Evolutionary conservation across 2,329 filamentous ascomycete genomes (phyloP), one percentile per base, ranked within the genome.

Genomic region (Tolypocladium sp.): DNA sequence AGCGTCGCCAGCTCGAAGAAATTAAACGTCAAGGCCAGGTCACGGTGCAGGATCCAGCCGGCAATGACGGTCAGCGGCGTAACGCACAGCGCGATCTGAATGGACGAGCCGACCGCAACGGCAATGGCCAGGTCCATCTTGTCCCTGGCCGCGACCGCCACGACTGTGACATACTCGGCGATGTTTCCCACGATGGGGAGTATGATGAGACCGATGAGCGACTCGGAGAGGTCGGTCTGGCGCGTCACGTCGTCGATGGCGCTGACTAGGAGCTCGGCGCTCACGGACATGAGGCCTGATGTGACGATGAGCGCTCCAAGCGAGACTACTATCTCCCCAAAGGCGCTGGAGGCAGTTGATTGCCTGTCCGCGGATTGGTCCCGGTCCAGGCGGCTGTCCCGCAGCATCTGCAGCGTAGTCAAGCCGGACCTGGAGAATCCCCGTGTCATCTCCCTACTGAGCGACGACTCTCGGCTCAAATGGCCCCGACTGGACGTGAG

Each of bases 1-100:
- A 91, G 80, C 42, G 86, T 84, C 25, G 90, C 84, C 0, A 88
- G 90, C 74, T 91, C 88, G 68, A 91, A 91, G 41, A 86, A 80
- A 65, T 87, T 87, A 72, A 91, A 91, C 64, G 88, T 87, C 55
- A 91, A 77, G n/a, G 82, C 77, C 70, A 86, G 79, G 25, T 83
- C 77, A 44, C 78, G 78, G 15, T 75, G 68, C 64, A 86, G 72
- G 61, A 76, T 74, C 84, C 84, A 87, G 17, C 82, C 83, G 12
- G 85, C 77, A 2, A 86, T 72, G 15, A 87, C 81, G 3, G 85
- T 79, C 51, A 86, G 70, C 0, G 84, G 84, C 0, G 82, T 82
- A 2, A 87, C 79, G 61, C 85, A 83, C 0, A 87, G 74, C 0
- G 83, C 79, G 57, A 87, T 86, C 65, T 87, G 84, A 59, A 87